These are phyloP conservation scores for Diaporthe ilicicola DNA, from an alignment of 2,329 filamentous ascomycete species.

Conservation along the genomic window DNA sequence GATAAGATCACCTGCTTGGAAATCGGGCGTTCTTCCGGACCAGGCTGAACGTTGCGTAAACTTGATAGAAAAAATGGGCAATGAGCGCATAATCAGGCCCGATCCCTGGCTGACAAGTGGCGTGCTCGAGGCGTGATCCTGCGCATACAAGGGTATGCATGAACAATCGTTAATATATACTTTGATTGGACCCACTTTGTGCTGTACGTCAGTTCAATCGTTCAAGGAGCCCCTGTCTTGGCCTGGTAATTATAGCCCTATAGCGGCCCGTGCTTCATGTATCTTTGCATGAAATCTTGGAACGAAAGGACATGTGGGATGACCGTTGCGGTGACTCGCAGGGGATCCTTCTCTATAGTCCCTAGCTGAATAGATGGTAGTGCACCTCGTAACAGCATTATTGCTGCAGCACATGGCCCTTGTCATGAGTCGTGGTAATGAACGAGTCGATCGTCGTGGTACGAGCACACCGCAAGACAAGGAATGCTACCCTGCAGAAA, in stretches of 20 bases:
- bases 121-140: background rate
- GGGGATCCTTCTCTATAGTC: background rate
- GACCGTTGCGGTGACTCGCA: background rate
- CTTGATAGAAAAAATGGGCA: background rate
- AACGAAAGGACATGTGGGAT: background rate
- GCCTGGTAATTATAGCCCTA: background rate
- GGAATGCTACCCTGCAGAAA: background rate
- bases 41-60: background rate
- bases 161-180: background rate
- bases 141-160: constrained; percentile 3
- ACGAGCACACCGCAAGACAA: background rate
- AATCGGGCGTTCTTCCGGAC: background rate
- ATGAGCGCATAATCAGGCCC: background rate
- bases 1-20: background rate
- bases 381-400: background rate
- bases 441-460: background rate
- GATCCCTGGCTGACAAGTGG: background rate
- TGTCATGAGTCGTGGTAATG: constrained; percentile 2
- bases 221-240: constrained; percentile 1
- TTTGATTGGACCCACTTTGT: constrained; percentile 9
- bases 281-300: constrained; percentile 1
- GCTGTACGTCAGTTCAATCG: constrained; percentile 13
- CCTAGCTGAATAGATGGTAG: background rate
- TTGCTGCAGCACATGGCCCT: background rate
- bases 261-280: background rate